Percentiles rank a stretch among this genome's conserved stretches.
Conservation (phyloP, 345 rosid species). For the Firmiana major region DNA sequence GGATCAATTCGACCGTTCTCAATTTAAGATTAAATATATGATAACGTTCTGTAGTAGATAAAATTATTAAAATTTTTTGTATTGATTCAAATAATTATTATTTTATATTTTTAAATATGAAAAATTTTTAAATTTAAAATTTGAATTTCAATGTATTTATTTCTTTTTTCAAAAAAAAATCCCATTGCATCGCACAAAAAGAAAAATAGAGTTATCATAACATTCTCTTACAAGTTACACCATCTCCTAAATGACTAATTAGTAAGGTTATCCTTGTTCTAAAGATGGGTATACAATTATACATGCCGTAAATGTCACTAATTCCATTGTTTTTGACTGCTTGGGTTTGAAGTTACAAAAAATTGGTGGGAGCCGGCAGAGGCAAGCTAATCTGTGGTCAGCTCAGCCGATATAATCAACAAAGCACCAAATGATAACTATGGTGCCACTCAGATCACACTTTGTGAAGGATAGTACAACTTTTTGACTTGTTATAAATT, state of each 20-base stretch:
- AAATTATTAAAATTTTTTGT: no score
- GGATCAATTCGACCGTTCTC: no score
- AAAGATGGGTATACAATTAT: neutral
- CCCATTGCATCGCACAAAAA: no score
- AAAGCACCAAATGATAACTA: neutral
- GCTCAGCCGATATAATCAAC: neutral
- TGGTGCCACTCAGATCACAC: neutral
- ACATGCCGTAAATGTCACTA: slow-evolving; percentile 6
- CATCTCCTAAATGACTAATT: neutral
- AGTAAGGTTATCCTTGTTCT: neutral
- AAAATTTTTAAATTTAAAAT: no score
- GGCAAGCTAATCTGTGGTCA: neutral
- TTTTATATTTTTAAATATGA: no score
- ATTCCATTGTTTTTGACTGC: neutral
- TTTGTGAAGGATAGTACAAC: neutral
- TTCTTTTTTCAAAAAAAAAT: no score
- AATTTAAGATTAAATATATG: no score
- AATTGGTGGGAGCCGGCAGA: neutral
- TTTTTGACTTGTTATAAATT: slow-evolving; percentile 6
- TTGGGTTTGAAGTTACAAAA: neutral
- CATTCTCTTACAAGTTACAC: neutral
- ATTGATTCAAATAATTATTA: no score
- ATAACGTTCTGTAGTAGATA: no score
- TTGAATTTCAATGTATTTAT: no score
- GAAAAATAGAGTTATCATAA: no score